Evolutionary conservation across 2,329 filamentous ascomycete species (phyloP).

Genomic region (Curvularia eragrostidis): DNA sequence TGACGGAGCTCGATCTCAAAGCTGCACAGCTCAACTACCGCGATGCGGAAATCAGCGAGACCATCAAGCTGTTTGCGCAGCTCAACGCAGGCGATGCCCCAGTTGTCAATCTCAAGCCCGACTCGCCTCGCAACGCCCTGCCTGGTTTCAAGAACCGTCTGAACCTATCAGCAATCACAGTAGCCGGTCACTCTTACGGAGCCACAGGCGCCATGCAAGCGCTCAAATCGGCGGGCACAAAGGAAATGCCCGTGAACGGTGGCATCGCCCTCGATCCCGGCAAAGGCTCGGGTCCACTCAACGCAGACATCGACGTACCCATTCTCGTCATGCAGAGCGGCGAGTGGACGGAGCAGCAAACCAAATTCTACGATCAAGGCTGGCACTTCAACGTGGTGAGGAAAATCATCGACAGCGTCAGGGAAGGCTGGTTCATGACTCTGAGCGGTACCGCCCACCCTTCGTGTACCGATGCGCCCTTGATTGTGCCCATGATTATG

Average conservation of each 20-base stretch:
- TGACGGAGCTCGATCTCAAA: conserved; percentile 49
- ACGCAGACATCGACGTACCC: conserved; percentile 64
- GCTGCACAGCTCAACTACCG: conserved; percentile 53
- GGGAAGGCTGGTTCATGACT: conserved; percentile 56
- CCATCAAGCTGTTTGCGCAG: conserved; percentile 50
- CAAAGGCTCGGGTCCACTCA: conserved; percentile 68
- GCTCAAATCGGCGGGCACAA: conserved; percentile 58
- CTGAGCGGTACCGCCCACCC: conserved; percentile 61
- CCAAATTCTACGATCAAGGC: conserved; percentile 65
- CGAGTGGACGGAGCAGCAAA: conserved; percentile 66
- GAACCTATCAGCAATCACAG: conserved; percentile 61
- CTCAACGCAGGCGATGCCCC: conserved; percentile 50
- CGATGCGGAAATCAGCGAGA: conserved; percentile 56
- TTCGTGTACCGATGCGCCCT: conserved; percentile 69
- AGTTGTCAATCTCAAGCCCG: conserved; percentile 53
- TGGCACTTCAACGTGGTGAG: conserved; percentile 70
- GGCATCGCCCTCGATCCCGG: conserved; percentile 71
- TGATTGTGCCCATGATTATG: conserved; percentile 67
- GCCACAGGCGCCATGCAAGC: conserved; percentile 69
- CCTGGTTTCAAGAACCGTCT: conserved; percentile 61
- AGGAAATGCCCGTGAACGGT: conserved; percentile 59
- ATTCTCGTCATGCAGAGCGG: conserved; percentile 68
- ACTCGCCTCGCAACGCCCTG: conserved; percentile 56
- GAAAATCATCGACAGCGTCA: conserved; percentile 61
- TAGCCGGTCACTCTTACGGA: conserved; percentile 71